Evolutionary conservation across 441 rosid species (phyloP).

Genomic region (Melastoma candidum): DNA sequence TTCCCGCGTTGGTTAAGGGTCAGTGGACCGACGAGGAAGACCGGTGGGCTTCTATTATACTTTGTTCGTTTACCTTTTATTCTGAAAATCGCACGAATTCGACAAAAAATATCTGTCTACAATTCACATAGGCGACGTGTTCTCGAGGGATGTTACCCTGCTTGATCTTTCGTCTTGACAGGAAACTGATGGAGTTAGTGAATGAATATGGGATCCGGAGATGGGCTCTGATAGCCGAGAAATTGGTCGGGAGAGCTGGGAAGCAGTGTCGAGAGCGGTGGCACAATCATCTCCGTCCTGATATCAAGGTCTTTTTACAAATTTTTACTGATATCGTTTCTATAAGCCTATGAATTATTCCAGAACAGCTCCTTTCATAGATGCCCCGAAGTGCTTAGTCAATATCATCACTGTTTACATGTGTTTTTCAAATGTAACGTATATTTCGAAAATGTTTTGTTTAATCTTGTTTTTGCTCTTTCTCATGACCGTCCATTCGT

Average conservation of each 20-base stretch:
- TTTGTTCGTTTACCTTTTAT: not conserved
- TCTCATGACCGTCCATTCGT: no score
- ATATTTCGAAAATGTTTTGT: no score
- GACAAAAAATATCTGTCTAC: not conserved
- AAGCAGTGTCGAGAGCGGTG: slow-evolving; percentile 97
- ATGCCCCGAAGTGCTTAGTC: no score
- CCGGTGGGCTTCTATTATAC: slow-evolving; percentile 31
- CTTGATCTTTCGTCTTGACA: slow-evolving; percentile 10
- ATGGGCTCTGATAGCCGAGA: slow-evolving; percentile 85
- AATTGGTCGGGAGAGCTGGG: slow-evolving; percentile 76
- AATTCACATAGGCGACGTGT: no score
- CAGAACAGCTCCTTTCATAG: no score
- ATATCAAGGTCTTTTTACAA: slow-evolving; percentile 52
- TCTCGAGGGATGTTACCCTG: no score
- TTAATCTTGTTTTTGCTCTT: no score
- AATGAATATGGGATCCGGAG: slow-evolving; percentile 70
- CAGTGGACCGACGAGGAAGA: slow-evolving; percentile 97
- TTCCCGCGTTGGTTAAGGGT: slow-evolving; percentile 61
- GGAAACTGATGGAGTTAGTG: slow-evolving; percentile 71
- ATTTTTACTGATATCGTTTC: no score
- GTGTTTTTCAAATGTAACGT: no score
- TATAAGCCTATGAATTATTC: no score
- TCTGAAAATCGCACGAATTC: not conserved
- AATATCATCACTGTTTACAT: no score
- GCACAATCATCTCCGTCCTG: slow-evolving; percentile 94